Base-by-base conservation (phyloP, 352 stramenopile genomes). In the Globisporangium yorkense region DNA sequence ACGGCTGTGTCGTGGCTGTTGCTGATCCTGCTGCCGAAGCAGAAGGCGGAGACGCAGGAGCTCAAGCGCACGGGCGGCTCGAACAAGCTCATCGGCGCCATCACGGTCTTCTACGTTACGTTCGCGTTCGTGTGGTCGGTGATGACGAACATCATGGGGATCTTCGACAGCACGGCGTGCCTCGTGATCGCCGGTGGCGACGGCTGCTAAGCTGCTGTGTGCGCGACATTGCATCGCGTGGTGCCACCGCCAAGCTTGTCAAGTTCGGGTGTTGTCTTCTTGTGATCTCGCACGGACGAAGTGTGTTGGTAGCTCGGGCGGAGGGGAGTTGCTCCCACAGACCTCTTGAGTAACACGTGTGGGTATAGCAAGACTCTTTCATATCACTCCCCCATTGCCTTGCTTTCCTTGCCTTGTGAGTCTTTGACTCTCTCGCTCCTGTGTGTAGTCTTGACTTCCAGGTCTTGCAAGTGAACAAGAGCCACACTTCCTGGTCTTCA, bases 11-110 rank as follows among this genome's bases (percentile, higher is more conserved):
- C 51, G 15, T 60, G 68, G 50, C 13, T 68, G 33, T 83, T 77
- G 57, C 59, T 85, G 49, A 54, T 61, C 5, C 41, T 84, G 58
- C 59, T 87, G 40, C 74, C 77, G 12, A 57, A 50, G 29, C 72
- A 87, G 54, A 83, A 83, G 70, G 70, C 66, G 3, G 66, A 78
- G 59, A 76, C 68, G 12, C 68, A 69, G 35, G 62, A 73, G 49
- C 56, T 80, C 20, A 71, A 70, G 55, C 61, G 60, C 45, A 77
- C 63, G 24, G 74, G 74, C 49, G 71, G 71, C 43, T 65, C 61
- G 16, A 78, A 66, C 53, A 70, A 72, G 45, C 47, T 73, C n/a
- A 18, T 77, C 12, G 74, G 74, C 10, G 51, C 56, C 33, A 27
- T 71, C 47, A 79, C 70, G 16, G 43, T 85, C 29, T 59, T 51